phyloP scores from a whole-genome alignment of 495 filamentous ascomycete genomes.

The Glutinoglossum americanum region DNA sequence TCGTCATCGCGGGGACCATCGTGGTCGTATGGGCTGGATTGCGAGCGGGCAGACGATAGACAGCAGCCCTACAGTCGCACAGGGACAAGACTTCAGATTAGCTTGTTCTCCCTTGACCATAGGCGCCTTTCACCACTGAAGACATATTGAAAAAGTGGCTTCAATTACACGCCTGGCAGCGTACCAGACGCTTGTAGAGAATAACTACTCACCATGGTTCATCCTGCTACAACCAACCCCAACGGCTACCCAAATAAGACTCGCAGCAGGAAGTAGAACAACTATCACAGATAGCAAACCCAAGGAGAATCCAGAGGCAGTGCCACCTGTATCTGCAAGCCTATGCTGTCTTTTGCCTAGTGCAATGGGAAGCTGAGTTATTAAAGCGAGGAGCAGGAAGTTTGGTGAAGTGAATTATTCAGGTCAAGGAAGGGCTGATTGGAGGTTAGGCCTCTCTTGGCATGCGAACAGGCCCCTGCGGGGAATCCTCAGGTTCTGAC shows the following conservation, averaged over 20 bases:
- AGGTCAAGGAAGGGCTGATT: background rate
- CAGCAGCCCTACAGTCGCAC: background rate
- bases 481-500: background rate
- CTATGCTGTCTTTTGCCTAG: background rate
- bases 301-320: background rate
- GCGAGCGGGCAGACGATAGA: conserved; percentile 2
- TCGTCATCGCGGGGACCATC: conserved; percentile 1
- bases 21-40: conserved; percentile 1
- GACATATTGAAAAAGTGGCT: too few relatives aligned
- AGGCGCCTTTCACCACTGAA: background rate
- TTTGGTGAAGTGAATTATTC: background rate
- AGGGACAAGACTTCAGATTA: background rate
- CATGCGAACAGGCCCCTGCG: background rate
- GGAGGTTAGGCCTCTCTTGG: background rate
- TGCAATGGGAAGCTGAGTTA: background rate
- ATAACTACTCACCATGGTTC: conserved; percentile 1
- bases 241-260: background rate
- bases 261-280: background rate
- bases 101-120: background rate
- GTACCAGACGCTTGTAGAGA: background rate
- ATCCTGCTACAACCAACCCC: background rate
- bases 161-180: too few relatives aligned
- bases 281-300: background rate
- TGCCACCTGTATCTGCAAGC: background rate
- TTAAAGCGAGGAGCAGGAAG: background rate